Evolutionary conservation across 805 yeast genomes (phyloP).

Genomic region (Myxozyma monticola): DNA sequence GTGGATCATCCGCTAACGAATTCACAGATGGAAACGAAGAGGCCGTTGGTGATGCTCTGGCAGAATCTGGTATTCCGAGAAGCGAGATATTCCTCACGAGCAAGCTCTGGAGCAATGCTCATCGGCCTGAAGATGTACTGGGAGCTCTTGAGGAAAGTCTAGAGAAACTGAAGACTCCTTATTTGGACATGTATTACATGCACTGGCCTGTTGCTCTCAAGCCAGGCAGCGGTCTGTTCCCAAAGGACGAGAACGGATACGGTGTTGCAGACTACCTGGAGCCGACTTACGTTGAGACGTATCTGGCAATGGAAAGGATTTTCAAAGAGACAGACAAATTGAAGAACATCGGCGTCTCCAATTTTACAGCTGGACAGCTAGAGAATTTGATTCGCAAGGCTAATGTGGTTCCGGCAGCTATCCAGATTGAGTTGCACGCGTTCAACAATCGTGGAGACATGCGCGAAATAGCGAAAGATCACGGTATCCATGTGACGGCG

Average conservation of each 20-base stretch:
- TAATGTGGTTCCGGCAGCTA: conserved; percentile 58
- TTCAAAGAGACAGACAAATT: conserved; percentile 52
- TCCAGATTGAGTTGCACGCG: conserved; percentile 64
- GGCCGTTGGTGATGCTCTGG: conserved; percentile 52
- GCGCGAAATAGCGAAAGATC: conserved; percentile 50
- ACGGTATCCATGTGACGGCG: conserved; percentile 64
- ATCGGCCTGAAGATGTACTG: conserved; percentile 46
- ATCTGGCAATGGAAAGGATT: conserved; percentile 60
- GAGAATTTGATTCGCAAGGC: conserved; percentile 56
- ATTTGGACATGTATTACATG: conserved; percentile 73
- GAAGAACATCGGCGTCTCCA: conserved; percentile 75
- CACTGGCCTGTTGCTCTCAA: conserved; percentile 75
- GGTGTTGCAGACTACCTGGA: conserved; percentile 49
- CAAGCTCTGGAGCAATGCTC: conserved; percentile 43
- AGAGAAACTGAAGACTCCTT: conserved; percentile 63
- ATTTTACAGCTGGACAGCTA: conserved; percentile 63
- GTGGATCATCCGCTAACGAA: too few relatives aligned
- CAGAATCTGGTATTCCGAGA: conserved; percentile 51
- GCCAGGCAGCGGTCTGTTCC: too few relatives aligned
- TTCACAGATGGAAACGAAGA: conserved; percentile 62
- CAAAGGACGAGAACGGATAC: too few relatives aligned
- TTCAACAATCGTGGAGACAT: conserved; percentile 49
- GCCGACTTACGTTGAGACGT: conserved; percentile 67
- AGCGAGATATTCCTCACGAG: conserved; percentile 46
- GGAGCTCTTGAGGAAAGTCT: conserved; percentile 60